A percentile compares a stretch with the other conserved stretches of the same genome.
Evolutionary conservation across 75 land plant genomes (phyloP).

Genomic region (Cryptomeria japonica): DNA sequence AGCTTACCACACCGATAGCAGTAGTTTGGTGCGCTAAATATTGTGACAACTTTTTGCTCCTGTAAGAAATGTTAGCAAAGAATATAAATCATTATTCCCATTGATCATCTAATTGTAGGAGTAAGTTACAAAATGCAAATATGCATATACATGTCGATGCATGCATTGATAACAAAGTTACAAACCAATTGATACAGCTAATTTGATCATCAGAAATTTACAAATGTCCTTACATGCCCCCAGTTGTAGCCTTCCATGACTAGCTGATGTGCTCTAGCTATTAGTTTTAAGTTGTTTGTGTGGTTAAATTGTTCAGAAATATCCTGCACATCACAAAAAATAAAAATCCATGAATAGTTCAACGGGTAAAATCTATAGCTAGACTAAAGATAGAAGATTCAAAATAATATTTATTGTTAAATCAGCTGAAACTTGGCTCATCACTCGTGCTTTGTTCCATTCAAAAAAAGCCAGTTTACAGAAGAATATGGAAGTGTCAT

Average conservation of each 20-base stretch:
- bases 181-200: neutral
- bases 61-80: conserved; percentile 19
- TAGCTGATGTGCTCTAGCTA: conserved; percentile 92
- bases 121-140: neutral
- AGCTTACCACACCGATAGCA: conserved; percentile 88
- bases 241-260: conserved; percentile 98
- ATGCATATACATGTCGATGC: neutral
- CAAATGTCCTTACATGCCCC: conserved; percentile 73
- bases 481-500: neutral
- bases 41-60: conserved; percentile 97
- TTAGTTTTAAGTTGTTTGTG: conserved; percentile 85
- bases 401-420: neutral
- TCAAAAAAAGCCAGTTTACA: neutral
- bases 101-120: neutral
- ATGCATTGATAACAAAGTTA: neutral
- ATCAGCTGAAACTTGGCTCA: neutral
- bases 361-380: neutral
- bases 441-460: neutral
- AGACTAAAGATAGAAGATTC: neutral
- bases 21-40: conserved; percentile 96
- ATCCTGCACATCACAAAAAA: conserved; percentile 50
- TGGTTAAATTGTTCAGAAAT: conserved; percentile 96
- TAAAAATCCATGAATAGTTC: neutral
- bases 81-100: neutral
- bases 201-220: neutral